These are phyloP conservation scores for Dothideomycetes sp. DNA, from an alignment of 2,329 filamentous ascomycete species.

Conservation along the genomic window DNA sequence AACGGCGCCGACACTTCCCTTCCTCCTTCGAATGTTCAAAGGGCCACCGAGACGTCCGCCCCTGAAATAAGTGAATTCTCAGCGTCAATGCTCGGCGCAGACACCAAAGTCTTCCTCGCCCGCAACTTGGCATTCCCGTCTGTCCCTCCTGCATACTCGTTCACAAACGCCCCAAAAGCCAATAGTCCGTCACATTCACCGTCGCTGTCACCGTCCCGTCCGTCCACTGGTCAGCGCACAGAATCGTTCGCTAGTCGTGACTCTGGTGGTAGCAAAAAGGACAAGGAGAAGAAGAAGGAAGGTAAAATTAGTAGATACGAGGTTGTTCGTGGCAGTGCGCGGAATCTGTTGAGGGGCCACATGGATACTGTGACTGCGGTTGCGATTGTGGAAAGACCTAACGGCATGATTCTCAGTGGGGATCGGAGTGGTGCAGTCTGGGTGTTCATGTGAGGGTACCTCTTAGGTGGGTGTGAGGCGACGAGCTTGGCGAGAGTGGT, in stretches of 20 bases:
- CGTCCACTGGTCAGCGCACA: neutral
- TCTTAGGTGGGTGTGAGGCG: too few species aligned
- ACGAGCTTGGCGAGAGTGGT: too few species aligned
- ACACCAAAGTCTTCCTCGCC: constrained; percentile 28
- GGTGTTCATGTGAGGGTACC: constrained; percentile 68
- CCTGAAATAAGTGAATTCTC: too few species aligned
- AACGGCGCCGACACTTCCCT: constrained; percentile 54
- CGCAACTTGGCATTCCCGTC: neutral
- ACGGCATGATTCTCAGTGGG: constrained; percentile 84
- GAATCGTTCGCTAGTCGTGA: neutral
- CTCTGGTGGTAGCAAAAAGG: constrained; percentile 12
- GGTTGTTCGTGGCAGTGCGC: constrained; percentile 78
- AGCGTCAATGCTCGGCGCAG: constrained; percentile 25
- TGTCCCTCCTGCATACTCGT: neutral
- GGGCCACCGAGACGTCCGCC: constrained; percentile 57
- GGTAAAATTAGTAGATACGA: constrained; percentile 61
- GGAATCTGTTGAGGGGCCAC: constrained; percentile 75
- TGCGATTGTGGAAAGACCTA: constrained; percentile 77
- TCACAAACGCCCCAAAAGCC: too few species aligned
- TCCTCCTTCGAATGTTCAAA: constrained; percentile 2
- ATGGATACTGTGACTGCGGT: constrained; percentile 82
- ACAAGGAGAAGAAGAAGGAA: constrained; percentile 14
- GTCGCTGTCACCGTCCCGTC: neutral
- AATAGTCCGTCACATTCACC: neutral
- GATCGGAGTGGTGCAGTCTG: constrained; percentile 85